Evolutionary conservation across 2,329 filamentous ascomycete genomes (phyloP), one percentile per base, ranked within the genome.

Genomic region (Penicillium brasilianum): DNA sequence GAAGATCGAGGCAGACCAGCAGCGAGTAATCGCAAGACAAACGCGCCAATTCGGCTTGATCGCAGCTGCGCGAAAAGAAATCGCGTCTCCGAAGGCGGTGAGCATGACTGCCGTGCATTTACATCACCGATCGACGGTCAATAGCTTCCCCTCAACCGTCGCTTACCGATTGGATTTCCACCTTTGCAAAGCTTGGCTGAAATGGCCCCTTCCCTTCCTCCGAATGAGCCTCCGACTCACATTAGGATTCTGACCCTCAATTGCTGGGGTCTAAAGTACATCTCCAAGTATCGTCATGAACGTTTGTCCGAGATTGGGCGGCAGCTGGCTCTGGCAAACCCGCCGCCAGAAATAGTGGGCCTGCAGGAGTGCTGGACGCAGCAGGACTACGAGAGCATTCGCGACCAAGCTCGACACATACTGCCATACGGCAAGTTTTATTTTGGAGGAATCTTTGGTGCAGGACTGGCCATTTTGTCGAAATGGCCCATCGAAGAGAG

Each of bases 351-450:
- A 64, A 93, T 97, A 71, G 92, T 97, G 63, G 92, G 90, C n/a
- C 83, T 98, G 16, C 94, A 98, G 78, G 94, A 98, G 82, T 96
- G 92, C 81, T 99, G 92, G 89, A 93, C 91, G 3, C 89, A 93
- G 71, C 82, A 90, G 68, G 92, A 97, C 81, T 96, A 93, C 81
- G 82, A 86, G 63, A 85, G 84, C 71, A 93, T 97, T 72, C 90
- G 91, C 53, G 83, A 87, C 22, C 85, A 89, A 66, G 94, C 92
- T 5, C 84, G 84, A 64, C 82, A 88, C 68, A 84, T 94, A 55
- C 85, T 98, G 30, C 95, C 95, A 0, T 89, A 96, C 77, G 93
- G 89, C 61, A 98, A 98, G 78, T 97, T 96, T 81, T 99, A 97
- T 80, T 85, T 90, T 72, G 90, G 89, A 71, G 95, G 94, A 41